Evolutionary conservation across 306 rosid genomes (phyloP).

Genomic region (Mucuna pruriens): DNA sequence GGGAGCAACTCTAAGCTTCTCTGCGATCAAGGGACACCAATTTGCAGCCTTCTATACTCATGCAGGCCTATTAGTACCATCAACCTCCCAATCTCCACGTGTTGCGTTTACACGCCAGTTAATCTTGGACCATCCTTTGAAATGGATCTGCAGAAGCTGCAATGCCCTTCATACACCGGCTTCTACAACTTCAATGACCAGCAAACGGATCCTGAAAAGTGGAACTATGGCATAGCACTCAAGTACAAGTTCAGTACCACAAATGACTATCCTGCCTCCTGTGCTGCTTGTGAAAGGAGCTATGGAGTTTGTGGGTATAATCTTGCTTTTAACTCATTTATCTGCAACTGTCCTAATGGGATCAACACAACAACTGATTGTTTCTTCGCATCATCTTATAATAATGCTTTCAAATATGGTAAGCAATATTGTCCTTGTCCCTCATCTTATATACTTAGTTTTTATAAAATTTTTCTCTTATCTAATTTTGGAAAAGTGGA

Average conservation of each 20-base stretch:
- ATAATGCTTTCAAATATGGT: slow-evolving; percentile 59
- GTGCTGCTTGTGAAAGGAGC: slow-evolving; percentile 70
- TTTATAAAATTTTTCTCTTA: neutral
- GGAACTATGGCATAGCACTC: slow-evolving; percentile 88
- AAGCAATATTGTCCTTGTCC: slow-evolving; percentile 11
- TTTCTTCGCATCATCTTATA: slow-evolving; percentile 56
- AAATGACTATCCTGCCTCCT: slow-evolving; percentile 72
- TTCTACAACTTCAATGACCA: slow-evolving; percentile 75
- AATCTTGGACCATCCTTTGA: slow-evolving; percentile 82
- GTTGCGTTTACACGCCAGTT: slow-evolving; percentile 85
- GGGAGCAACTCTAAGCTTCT: slow-evolving; percentile 51
- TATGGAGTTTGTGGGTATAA: slow-evolving; percentile 68
- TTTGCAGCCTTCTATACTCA: slow-evolving; percentile 68
- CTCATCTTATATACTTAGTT: neutral
- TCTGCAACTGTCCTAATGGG: slow-evolving; percentile 82
- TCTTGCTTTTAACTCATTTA: slow-evolving; percentile 55
- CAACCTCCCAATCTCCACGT: slow-evolving; percentile 67
- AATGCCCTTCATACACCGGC: slow-evolving; percentile 80
- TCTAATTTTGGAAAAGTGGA: too few relatives aligned
- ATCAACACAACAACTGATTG: slow-evolving; percentile 70
- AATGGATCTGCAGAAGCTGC: slow-evolving; percentile 81
- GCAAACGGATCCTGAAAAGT: slow-evolving; percentile 67
- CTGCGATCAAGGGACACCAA: slow-evolving; percentile 67
- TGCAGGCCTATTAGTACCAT: slow-evolving; percentile 67
- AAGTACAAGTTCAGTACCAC: slow-evolving; percentile 76